These are phyloP conservation scores for Dictyostelium brefeldianum DNA, from an alignment of 78 protist genomes.

Conservation along the genomic window DNA sequence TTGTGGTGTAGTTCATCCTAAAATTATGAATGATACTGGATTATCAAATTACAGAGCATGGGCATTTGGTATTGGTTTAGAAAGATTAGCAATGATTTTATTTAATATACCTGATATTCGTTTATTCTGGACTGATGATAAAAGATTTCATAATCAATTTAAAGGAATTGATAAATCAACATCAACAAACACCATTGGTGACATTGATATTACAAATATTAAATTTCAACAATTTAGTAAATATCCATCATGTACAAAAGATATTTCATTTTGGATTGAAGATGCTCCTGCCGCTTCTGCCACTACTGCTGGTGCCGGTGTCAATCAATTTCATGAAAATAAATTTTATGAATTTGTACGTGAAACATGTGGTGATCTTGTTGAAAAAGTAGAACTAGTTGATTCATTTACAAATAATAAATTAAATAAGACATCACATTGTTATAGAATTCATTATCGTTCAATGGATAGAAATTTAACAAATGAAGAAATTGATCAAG, in stretches of 20 bases:
- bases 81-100: slow-evolving; percentile 95
- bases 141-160: slow-evolving; percentile 90
- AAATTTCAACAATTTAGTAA: slow-evolving; percentile 70
- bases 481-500: slow-evolving; percentile 67
- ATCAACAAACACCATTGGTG: too few relatives aligned
- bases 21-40: slow-evolving; percentile 65
- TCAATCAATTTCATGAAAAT: slow-evolving; percentile 82
- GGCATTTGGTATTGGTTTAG: slow-evolving; percentile 97
- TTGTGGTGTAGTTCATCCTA: slow-evolving; percentile 91
- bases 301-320: too few relatives aligned
- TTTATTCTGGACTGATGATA: slow-evolving; percentile 95
- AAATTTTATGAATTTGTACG: slow-evolving; percentile 90
- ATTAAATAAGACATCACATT: slow-evolving; percentile 66
- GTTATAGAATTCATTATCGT: slow-evolving; percentile 93
- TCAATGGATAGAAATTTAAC: slow-evolving; percentile 90
- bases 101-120: slow-evolving; percentile 96
- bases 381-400: slow-evolving; percentile 85
- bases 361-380: slow-evolving; percentile 88
- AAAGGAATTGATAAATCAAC: slow-evolving; percentile 16
- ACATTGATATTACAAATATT: slow-evolving; percentile 18
- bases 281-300: neutral
- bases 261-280: slow-evolving; percentile 91
- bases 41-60: slow-evolving; percentile 81
- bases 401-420: slow-evolving; percentile 92
- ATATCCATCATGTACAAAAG: slow-evolving; percentile 90